These are phyloP conservation scores for Acer campestre DNA, from an alignment of 345 rosid genomes.

Conservation along the genomic window DNA sequence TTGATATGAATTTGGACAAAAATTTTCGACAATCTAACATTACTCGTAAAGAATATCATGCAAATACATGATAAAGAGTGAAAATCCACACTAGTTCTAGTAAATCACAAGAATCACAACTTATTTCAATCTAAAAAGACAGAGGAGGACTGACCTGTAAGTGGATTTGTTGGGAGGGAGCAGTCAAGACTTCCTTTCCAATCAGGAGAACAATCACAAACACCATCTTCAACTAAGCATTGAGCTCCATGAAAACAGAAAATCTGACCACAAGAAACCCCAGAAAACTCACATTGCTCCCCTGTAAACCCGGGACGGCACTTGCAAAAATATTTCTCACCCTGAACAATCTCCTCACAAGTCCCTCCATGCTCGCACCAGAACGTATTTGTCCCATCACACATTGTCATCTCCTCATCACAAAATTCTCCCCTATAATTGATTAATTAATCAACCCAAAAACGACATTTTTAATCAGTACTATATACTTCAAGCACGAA, in stretches of 20 bases:
- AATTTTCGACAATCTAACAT: too few species aligned
- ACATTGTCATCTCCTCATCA: slow-evolving; percentile 43
- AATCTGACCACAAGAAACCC: slow-evolving; percentile 29
- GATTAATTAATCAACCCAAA: too few species aligned
- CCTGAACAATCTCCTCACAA: slow-evolving; percentile 42
- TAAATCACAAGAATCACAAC: too few species aligned
- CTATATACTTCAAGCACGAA: neutral
- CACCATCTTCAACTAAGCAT: slow-evolving; percentile 24
- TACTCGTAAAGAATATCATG: too few species aligned
- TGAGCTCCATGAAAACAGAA: slow-evolving; percentile 32
- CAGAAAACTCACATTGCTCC: slow-evolving; percentile 22
- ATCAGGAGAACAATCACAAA: slow-evolving; percentile 26
- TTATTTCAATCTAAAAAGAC: too few species aligned
- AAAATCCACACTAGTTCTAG: too few species aligned
- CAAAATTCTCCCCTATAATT: slow-evolving; percentile 31
- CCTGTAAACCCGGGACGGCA: slow-evolving; percentile 32
- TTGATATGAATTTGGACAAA: too few species aligned
- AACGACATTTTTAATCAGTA: too few species aligned
- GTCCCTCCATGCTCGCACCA: slow-evolving; percentile 42
- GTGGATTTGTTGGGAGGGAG: slow-evolving; percentile 24
- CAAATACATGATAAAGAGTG: too few species aligned
- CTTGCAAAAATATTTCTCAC: slow-evolving; percentile 33
- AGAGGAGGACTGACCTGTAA: slow-evolving; percentile 11
- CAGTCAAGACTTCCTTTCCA: slow-evolving; percentile 40
- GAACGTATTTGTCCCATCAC: slow-evolving; percentile 41